Evolutionary conservation across 768 basidiomycete species (phyloP), one percentile per base, ranked within the genome.

Genomic region (Auriscalpium vulgare): DNA sequence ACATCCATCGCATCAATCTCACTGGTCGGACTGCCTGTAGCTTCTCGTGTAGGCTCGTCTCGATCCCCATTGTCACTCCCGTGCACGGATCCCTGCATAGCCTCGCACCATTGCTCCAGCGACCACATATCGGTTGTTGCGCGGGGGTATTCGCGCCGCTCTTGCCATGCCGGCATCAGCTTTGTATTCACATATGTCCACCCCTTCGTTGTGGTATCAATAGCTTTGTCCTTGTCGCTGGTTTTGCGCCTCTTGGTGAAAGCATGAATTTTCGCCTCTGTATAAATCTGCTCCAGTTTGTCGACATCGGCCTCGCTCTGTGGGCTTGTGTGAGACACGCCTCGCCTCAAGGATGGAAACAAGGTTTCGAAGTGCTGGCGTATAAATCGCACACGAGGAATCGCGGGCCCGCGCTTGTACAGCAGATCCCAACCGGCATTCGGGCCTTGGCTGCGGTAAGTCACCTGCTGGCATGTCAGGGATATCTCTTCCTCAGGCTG

Each of bases 371-470:
- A 16, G 40, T 55, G 19, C 2, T 29, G 5, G 1, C 17, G 16
- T 10, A 55, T 16, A 10, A 19, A 13, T 8, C 44, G 44, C 8
- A 50, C 10, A 8, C 8, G 8, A 14, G 44, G 54, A 10, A 55
- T 55, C 7, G 54, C 43, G 10, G 54, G 14, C 8, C 16, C 17
- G n/a, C 36, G 36, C n/a, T 60, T 45, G n/a, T 55, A 56, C 38
- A 40, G 38, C 38, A 40, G 16, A 0, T 60, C 57, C 62, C 62
- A 63, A 5, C 50, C 21, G 0, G 56, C 37, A 34, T 50, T n/a
- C 8, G 59, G 62, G 4, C 62, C 62, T 14, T 17, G 38, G 4
- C 53, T 63, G 4, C n/a, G 19, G 44, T 56, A 57, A 10, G n/a
- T 8, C 10, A 23, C n/a, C 37, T 48, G 23, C 21, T 34, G 23